A percentile compares a stretch with the other conserved stretches of the same genome.
Conservation (phyloP, 164 flowering plant genomes). For the Santalum album region DNA sequence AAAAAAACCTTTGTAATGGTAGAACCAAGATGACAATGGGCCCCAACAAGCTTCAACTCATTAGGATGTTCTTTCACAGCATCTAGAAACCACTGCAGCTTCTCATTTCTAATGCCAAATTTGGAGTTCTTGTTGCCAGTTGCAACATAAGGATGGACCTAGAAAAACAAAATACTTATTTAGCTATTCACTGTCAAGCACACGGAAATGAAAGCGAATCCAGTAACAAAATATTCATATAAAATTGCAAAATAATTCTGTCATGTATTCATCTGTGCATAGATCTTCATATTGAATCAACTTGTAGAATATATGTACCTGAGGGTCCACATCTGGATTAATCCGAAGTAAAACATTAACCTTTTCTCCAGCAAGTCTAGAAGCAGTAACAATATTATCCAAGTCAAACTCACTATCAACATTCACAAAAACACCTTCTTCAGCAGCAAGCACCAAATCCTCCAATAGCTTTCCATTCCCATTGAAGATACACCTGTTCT, state of each 20-base stretch:
- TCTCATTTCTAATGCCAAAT: constrained; percentile 97
- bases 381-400: constrained; percentile 79
- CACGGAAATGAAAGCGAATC: background rate
- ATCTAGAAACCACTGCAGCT: constrained; percentile 96
- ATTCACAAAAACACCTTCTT: constrained; percentile 86
- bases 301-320: no score
- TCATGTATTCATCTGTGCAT: no score
- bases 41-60: constrained; percentile 91
- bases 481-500: constrained; percentile 75
- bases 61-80: constrained; percentile 79
- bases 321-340: constrained; percentile 98
- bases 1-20: constrained; percentile 97
- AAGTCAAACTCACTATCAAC: constrained; percentile 96
- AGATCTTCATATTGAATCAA: no score
- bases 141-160: constrained; percentile 99
- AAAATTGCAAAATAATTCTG: background rate
- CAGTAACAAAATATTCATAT: no score
- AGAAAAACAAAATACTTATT: background rate
- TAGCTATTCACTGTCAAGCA: no score
- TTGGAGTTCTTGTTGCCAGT: constrained; percentile 98
- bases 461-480: constrained; percentile 94
- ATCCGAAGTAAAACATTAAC: constrained; percentile 84
- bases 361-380: constrained; percentile 71
- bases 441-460: constrained; percentile 82
- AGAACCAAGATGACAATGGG: constrained; percentile 97